phyloP scores from a whole-genome alignment of 306 rosid species.

The Pyrus communis region DNA sequence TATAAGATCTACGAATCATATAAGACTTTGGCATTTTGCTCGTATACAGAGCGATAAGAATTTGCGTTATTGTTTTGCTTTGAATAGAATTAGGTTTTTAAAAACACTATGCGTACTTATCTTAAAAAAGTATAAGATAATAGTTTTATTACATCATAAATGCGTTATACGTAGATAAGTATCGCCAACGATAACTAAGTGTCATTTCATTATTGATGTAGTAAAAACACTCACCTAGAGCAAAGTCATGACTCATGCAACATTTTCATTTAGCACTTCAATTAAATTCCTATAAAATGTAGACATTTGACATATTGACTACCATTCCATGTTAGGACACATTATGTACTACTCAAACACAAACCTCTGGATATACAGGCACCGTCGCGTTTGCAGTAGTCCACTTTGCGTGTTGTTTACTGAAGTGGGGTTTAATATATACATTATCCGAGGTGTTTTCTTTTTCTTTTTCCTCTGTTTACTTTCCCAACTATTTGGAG shows the following conservation, averaged over 20 bases:
- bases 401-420: not conserved
- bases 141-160: too few relatives aligned
- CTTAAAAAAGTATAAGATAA: too few relatives aligned
- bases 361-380: not conserved
- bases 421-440: not conserved
- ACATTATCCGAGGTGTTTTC: not conserved
- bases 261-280: not conserved
- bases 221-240: not conserved
- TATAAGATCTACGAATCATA: not conserved
- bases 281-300: not conserved
- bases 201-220: not conserved
- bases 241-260: not conserved
- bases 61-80: not conserved
- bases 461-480: not conserved
- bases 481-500: slow-evolving; percentile 5
- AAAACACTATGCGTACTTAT: too few relatives aligned
- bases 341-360: not conserved
- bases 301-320: not conserved
- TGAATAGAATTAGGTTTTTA: too few relatives aligned
- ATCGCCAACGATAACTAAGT: too few relatives aligned
- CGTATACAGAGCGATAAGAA: too few relatives aligned
- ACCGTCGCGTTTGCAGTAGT: not conserved
- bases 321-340: not conserved
- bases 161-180: too few relatives aligned
- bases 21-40: not conserved